These are phyloP conservation scores for Euphorbia peplus DNA, from an alignment of 345 rosid genomes.

Conservation along the genomic window DNA sequence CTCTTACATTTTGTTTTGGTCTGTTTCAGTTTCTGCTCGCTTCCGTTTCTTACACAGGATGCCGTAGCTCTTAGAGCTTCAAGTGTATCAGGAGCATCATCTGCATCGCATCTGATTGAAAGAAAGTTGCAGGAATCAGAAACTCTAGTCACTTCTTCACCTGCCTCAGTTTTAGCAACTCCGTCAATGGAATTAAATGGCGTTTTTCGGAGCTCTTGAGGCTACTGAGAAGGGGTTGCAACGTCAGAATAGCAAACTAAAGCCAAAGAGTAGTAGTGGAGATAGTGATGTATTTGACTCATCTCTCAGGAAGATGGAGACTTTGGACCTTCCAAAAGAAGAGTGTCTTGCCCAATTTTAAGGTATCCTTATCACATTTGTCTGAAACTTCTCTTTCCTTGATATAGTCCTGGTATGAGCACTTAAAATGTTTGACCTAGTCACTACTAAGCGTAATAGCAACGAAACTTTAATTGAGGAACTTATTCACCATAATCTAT, in stretches of 20 bases:
- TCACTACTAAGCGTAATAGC: neutral
- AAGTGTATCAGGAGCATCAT: conserved; percentile 52
- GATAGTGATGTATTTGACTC: conserved; percentile 73
- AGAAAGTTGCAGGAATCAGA: conserved; percentile 90
- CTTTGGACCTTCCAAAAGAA: conserved; percentile 82
- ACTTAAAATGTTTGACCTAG: neutral
- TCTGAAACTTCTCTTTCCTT: neutral
- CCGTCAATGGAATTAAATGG: conserved; percentile 58
- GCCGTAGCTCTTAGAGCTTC: conserved; percentile 56
- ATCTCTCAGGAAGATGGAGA: conserved; percentile 91
- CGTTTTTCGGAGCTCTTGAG: conserved; percentile 54
- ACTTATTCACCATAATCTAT: neutral
- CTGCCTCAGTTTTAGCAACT: conserved; percentile 42
- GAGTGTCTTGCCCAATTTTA: conserved; percentile 72
- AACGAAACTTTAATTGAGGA: neutral
- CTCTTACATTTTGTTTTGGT: too few species aligned
- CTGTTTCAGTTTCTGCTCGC: conserved; percentile 68
- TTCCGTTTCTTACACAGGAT: conserved; percentile 60
- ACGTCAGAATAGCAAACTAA: conserved; percentile 59
- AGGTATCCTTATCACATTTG: conserved; percentile 42
- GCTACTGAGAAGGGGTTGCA: conserved; percentile 49
- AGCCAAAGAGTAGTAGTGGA: conserved; percentile 58
- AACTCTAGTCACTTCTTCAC: conserved; percentile 49
- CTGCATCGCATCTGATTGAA: conserved; percentile 88
- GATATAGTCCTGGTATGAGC: neutral